phyloP scores from a whole-genome alignment of 2,329 filamentous ascomycete genomes.

The Pezicula carpinea region DNA sequence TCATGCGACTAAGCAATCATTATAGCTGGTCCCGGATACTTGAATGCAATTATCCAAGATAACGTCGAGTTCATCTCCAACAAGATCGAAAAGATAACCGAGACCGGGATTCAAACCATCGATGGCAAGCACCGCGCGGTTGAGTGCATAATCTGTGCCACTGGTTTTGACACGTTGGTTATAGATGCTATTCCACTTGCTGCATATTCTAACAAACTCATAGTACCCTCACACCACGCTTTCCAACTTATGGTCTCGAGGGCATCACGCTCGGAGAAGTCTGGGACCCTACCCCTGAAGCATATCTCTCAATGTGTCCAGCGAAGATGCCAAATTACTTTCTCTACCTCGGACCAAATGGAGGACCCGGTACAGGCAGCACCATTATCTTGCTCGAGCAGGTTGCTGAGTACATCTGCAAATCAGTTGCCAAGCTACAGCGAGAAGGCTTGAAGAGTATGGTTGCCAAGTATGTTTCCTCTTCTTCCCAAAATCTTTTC shows the following conservation, averaged over 20 bases:
- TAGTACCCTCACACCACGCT: neutral
- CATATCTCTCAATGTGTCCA: conserved; percentile 8
- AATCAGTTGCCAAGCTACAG: conserved; percentile 26
- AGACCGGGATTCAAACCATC: conserved; percentile 25
- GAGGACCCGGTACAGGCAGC: conserved; percentile 3
- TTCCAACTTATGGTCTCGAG: conserved; percentile 10
- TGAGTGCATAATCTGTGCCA: conserved; percentile 29
- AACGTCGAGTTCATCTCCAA: conserved; percentile 27
- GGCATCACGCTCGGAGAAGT: conserved; percentile 1
- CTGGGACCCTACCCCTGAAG: conserved; percentile 6
- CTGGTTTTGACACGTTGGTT: conserved; percentile 22
- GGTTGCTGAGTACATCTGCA: neutral
- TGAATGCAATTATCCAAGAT: conserved; percentile 26
- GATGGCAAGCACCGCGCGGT: conserved; percentile 12
- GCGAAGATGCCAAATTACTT: conserved; percentile 2
- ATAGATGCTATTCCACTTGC: neutral
- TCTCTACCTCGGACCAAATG: conserved; percentile 5
- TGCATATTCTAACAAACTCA: neutral
- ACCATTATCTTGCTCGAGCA: neutral
- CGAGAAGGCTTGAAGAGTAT: conserved; percentile 42
- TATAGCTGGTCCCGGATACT: conserved; percentile 27
- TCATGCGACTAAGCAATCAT: neutral
- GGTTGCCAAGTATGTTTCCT: conserved; percentile 25
- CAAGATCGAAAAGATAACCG: conserved; percentile 19
- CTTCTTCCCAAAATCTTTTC: too few relatives aligned